Conservation (phyloP, 305 asterid species). For the Fraxinus nigra region DNA sequence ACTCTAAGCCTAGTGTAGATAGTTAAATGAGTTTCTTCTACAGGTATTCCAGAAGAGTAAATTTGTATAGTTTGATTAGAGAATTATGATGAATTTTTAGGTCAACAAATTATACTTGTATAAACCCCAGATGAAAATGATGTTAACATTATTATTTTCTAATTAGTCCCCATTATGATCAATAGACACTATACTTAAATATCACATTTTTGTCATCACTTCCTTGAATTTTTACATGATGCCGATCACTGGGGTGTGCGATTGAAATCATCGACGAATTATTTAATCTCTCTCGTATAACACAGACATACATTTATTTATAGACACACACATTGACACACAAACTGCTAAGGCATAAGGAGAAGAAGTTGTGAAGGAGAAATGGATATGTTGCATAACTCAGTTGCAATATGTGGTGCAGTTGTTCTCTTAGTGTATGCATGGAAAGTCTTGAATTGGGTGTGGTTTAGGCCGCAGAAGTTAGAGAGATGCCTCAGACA, state of each 20-base stretch:
- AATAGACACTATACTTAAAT: neutral
- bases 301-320: too few species aligned
- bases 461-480: constrained; percentile 45
- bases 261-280: neutral
- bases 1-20: neutral
- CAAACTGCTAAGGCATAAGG: neutral
- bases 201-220: neutral
- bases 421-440: constrained; percentile 9
- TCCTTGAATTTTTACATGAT: neutral
- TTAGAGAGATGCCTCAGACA: constrained; percentile 41
- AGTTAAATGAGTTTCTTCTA: too few species aligned
- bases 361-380: neutral
- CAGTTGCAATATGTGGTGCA: constrained; percentile 12
- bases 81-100: neutral
- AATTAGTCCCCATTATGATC: neutral
- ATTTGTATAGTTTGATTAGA: neutral
- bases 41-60: neutral
- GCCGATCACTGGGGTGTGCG: neutral
- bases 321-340: neutral
- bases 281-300: neutral
- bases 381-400: neutral
- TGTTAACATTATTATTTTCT: neutral
- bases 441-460: constrained; percentile 35
- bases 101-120: neutral
- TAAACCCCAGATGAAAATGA: neutral